Percentiles rank a stretch among this genome's conserved stretches.
Evolutionary conservation across 345 rosid genomes (phyloP).

Genomic region (Camelina sativa): DNA sequence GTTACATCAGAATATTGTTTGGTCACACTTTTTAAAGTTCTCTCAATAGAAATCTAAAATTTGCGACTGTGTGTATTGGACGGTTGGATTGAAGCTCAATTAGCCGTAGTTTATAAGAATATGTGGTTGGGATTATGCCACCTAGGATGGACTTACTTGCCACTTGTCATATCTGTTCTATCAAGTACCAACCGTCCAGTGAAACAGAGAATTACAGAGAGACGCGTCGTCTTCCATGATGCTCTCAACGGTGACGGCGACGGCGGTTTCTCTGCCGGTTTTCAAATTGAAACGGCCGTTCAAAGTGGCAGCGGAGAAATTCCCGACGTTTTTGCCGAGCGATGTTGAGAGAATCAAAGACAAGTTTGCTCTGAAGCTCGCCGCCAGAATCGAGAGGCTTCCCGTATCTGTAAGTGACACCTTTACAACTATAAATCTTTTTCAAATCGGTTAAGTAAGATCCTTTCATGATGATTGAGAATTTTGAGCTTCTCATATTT

Average conservation of each 20-base stretch:
- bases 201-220: slow-evolving; percentile 27
- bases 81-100: background rate
- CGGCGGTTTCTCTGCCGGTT: slow-evolving; percentile 19
- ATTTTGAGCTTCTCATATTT: background rate
- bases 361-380: slow-evolving; percentile 69
- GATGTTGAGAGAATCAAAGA: slow-evolving; percentile 79
- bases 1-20: background rate
- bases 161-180: slow-evolving; percentile 42
- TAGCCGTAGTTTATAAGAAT: background rate
- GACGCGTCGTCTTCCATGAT: slow-evolving; percentile 29
- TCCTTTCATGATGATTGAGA: background rate
- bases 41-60: background rate
- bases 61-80: background rate
- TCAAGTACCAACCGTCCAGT: slow-evolving; percentile 13
- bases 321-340: slow-evolving; percentile 78
- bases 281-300: background rate
- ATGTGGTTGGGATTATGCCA: slow-evolving; percentile 26
- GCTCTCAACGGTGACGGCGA: slow-evolving; percentile 36
- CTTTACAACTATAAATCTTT: background rate
- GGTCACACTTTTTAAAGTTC: background rate
- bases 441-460: too few species aligned
- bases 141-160: slow-evolving; percentile 11
- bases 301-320: slow-evolving; percentile 40
- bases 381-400: slow-evolving; percentile 68
- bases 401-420: slow-evolving; percentile 49